These are phyloP conservation scores for Parafenestella ontariensis DNA, from an alignment of 2,329 filamentous ascomycete genomes.

Conservation along the genomic window DNA sequence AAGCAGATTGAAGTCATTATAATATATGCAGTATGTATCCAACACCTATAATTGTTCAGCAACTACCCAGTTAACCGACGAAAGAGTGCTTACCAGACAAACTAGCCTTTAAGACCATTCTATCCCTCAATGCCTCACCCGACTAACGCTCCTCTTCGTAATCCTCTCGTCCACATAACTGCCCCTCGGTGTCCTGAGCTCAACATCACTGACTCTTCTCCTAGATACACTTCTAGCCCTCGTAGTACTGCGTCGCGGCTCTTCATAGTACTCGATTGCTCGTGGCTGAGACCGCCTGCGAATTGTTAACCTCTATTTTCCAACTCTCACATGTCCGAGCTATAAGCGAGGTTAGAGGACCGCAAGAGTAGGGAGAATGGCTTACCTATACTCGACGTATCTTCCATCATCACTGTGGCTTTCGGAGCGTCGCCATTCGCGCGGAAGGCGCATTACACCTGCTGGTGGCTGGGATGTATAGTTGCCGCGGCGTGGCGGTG, in stretches of 20 bases:
- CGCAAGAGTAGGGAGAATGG: background rate
- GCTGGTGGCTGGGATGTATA: conserved; percentile 44
- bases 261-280: conserved; percentile 39
- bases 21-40: background rate
- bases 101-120: background rate
- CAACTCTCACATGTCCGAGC: too few relatives aligned
- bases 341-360: too few relatives aligned
- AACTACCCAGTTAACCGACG: background rate
- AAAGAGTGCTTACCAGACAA: background rate
- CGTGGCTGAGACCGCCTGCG: conserved; percentile 25
- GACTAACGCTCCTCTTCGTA: conserved; percentile 38
- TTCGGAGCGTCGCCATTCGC: conserved; percentile 36
- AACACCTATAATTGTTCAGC: background rate
- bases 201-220: conserved; percentile 34
- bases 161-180: conserved; percentile 38
- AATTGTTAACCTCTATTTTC: too few relatives aligned
- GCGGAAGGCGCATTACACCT: conserved; percentile 42
- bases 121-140: conserved; percentile 23
- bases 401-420: conserved; percentile 26
- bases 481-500: conserved; percentile 39
- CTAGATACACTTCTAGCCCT: conserved; percentile 36
- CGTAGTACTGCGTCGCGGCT: conserved; percentile 32
- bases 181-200: conserved; percentile 31
- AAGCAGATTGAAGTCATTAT: background rate
- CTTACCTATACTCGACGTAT: conserved; percentile 30